These are phyloP conservation scores for Dactylellina leptospora DNA, from an alignment of 2,329 filamentous ascomycete species.

Conservation along the genomic window DNA sequence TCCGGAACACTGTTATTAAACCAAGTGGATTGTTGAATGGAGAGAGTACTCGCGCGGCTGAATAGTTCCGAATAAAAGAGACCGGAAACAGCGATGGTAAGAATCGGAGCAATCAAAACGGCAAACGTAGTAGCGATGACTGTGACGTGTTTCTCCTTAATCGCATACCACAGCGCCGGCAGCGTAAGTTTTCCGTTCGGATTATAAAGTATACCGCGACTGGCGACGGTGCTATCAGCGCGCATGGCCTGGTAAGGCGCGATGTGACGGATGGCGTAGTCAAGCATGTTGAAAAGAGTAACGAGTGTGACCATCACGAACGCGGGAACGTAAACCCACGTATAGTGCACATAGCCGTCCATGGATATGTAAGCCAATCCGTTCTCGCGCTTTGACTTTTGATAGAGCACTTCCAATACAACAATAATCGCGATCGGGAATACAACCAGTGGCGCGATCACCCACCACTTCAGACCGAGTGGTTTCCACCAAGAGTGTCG, in stretches of 20 bases:
- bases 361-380: slow-evolving; percentile 40
- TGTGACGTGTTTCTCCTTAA: slow-evolving; percentile 47
- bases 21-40: slow-evolving; percentile 32
- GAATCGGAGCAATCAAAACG: slow-evolving; percentile 43
- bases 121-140: slow-evolving; percentile 50
- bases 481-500: slow-evolving; percentile 45
- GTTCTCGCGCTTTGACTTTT: slow-evolving; percentile 29
- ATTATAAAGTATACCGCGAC: slow-evolving; percentile 49
- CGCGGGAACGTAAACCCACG: slow-evolving; percentile 50
- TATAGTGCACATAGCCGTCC: slow-evolving; percentile 50
- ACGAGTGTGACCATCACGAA: slow-evolving; percentile 45
- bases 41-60: slow-evolving; percentile 10
- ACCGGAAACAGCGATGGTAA: slow-evolving; percentile 51
- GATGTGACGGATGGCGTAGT: slow-evolving; percentile 40
- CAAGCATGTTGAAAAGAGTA: slow-evolving; percentile 48
- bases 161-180: slow-evolving; percentile 47
- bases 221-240: slow-evolving; percentile 34
- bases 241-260: slow-evolving; percentile 51
- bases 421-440: slow-evolving; percentile 46
- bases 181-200: slow-evolving; percentile 47
- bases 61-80: slow-evolving; percentile 30
- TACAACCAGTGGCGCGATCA: slow-evolving; percentile 30
- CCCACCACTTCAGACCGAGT: slow-evolving; percentile 49
- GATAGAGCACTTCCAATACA: slow-evolving; percentile 41
- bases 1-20: slow-evolving; percentile 34